phyloP scores from a whole-genome alignment of 495 filamentous ascomycete genomes.

The Penicillium canariense region DNA sequence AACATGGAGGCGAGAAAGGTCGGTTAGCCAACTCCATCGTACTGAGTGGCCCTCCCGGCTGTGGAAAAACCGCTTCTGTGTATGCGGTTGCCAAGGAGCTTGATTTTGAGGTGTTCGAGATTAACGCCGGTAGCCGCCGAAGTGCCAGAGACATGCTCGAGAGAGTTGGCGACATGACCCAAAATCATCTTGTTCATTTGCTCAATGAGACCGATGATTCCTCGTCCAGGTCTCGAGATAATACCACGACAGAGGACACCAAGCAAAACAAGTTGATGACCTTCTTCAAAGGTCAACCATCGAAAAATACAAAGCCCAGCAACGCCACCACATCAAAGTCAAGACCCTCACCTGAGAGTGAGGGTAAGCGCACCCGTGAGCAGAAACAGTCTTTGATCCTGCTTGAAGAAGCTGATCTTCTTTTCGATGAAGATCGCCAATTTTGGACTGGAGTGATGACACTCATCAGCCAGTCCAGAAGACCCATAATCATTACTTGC shows the following conservation, averaged over 20 bases:
- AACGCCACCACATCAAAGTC: constrained; percentile 10
- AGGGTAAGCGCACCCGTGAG: constrained; percentile 46
- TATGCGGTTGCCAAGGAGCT: constrained; percentile 96
- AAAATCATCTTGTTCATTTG: constrained; percentile 83
- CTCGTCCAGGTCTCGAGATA: constrained; percentile 11
- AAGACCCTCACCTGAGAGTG: constrained; percentile 13
- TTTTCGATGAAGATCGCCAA: constrained; percentile 91
- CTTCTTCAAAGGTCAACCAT: constrained; percentile 65
- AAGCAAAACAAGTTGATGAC: constrained; percentile 75
- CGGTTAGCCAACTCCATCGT: constrained; percentile 62
- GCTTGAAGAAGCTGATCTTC: constrained; percentile 88
- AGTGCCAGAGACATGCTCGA: constrained; percentile 90
- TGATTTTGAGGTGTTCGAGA: constrained; percentile 92
- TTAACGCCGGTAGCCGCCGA: constrained; percentile 77
- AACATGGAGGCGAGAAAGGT: constrained; percentile 40
- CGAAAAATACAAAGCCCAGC: constrained; percentile 25
- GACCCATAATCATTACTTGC: constrained; percentile 93
- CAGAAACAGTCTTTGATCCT: constrained; percentile 96
- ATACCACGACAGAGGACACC: constrained; percentile 46
- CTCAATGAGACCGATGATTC: constrained; percentile 29
- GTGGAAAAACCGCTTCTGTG: constrained; percentile 89
- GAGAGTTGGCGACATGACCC: constrained; percentile 92
- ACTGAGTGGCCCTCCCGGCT: constrained; percentile 85
- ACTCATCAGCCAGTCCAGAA: constrained; percentile 77
- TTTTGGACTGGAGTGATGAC: constrained; percentile 84